Base-by-base conservation (phyloP, 164 flowering plant genomes). In the Macadamia tetraphylla region DNA sequence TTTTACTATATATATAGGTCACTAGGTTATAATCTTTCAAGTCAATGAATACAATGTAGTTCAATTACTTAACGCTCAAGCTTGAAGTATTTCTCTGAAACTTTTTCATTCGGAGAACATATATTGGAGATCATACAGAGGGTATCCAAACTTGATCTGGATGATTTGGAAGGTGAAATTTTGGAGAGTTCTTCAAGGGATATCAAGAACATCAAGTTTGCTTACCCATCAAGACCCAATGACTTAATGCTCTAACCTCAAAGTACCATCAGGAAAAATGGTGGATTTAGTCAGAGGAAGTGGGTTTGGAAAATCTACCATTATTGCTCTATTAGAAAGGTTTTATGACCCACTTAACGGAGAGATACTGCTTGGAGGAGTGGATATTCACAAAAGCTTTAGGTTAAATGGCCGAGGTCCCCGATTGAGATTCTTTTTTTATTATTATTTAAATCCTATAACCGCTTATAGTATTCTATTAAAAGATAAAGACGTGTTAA, bases 251-350 rank as follows among this genome's bases (percentile, higher is more conserved):
- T 89, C 48, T 68, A 74, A 14, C 62, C 78, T 94, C 11, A 77
- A 56, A 67, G 68, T 91, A 13, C 94, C 90, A 10, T 79, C 91
- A 0, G 94, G 97, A 12, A 80, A 83, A 61, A 85, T 94, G 0
- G 84, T 89, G 73, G 98, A 94, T 5, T 71, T 94, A 52, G 98
- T 94, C 12, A 97, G 98, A 0, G 84, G 86, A 9, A 89, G 96
- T 65, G 97, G 97, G 0, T 94, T 96, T 0, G 96, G 96, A n/a
- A 94, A 91, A 70, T 91, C 98, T 3, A 91, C 96, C 0, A 87
- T 77, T 12, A 77, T 91, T 9, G 71, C 90, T 6, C 73, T 94
- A 29, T 49, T 93, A 70, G 88, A 91, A 57, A 81, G 97, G 53
- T 91, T 91, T 72, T 93, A 91, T 69, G 91, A 88, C 63, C 97